Evolutionary conservation across 176 grass and related monocot species (phyloP), one percentile per base, ranked within the genome.

Genomic region (Thinopyrum elongatum): DNA sequence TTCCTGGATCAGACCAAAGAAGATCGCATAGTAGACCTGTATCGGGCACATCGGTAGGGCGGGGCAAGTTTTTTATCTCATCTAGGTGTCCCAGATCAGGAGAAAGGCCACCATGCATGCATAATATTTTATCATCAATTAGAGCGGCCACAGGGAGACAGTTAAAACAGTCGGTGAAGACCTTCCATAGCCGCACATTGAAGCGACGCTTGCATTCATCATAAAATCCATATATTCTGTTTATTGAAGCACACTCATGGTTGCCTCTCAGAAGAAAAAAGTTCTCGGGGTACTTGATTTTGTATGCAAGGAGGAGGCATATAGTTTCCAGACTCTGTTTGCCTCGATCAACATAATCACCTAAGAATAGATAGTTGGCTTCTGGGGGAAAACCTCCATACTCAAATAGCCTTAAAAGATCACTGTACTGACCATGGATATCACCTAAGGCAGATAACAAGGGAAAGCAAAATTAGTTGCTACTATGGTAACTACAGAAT

Each of bases 231-330:
- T 98, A 98, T 88, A 98, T 95, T 76, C 93, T 91, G 86, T 98
- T 98, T 84, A 98, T 98, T 77, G 95, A 95, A 74, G 95, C 95
- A n/a, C 95, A 98, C 64, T 98, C 95, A 67, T 98, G 95, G 87
- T 98, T 98, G 77, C 95, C 95, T 60, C 95, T 87, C 31, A 98
- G 85, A 86, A 98, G 91, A 44, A 98, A 98, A 79, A 98, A 98
- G 77, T 98, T 98, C 53, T 98, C 93, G 0, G 95, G 95, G 36
- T 98, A 95, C 67, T 92, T 94, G 58, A 97, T 97, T 94, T 97
- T 97, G 82, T 92, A 94, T 2, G 95, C 92, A 69, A 97, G 95
- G 55, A 96, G 89, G 65, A 97, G 88, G 90, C 95, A 94, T 87
- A 97, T 97, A 49, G 95, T 97, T 87, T 97, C 95, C 86, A 97